Conservation (phyloP, 352 stramenopile species). For the Thraustotheca clavata region DNA sequence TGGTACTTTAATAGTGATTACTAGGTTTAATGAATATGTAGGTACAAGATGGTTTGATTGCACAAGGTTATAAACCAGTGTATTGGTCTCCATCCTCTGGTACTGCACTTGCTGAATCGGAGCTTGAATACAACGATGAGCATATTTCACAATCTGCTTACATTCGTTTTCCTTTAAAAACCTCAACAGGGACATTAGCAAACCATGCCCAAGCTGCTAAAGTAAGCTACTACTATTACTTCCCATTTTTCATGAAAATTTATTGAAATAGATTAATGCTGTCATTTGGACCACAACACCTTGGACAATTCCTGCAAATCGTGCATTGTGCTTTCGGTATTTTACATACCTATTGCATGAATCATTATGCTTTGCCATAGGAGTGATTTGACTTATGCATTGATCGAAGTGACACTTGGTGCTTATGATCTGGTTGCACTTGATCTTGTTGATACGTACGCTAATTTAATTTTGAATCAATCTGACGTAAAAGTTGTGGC, state of each 20-base stretch:
- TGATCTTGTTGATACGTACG: constrained; percentile 43
- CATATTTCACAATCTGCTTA: constrained; percentile 96
- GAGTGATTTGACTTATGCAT: constrained; percentile 87
- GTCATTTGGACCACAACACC: constrained; percentile 98
- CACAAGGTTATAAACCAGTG: constrained; percentile 96
- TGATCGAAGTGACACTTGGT: constrained; percentile 54
- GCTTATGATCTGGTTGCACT: constrained; percentile 55
- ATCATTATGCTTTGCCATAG: constrained; percentile 32
- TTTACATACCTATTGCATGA: not conserved
- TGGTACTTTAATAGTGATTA: constrained; percentile 39
- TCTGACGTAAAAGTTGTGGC: constrained; percentile 43
- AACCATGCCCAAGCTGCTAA: constrained; percentile 8
- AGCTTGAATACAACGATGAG: constrained; percentile 97
- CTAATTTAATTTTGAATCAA: constrained; percentile 21
- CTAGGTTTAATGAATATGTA: not conserved
- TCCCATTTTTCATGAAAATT: constrained; percentile 9
- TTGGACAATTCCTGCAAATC: constrained; percentile 97
- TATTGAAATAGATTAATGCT: constrained; percentile 29
- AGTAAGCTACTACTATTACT: not conserved
- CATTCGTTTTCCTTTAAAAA: constrained; percentile 74
- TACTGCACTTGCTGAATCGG: constrained; percentile 97
- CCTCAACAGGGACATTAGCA: constrained; percentile 7
- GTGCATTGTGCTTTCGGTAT: constrained; percentile 89
- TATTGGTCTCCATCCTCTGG: constrained; percentile 97
- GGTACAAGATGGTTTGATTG: constrained; percentile 90